Conservation (phyloP, 2,329 filamentous ascomycete species). For the Camillea tinctor region DNA sequence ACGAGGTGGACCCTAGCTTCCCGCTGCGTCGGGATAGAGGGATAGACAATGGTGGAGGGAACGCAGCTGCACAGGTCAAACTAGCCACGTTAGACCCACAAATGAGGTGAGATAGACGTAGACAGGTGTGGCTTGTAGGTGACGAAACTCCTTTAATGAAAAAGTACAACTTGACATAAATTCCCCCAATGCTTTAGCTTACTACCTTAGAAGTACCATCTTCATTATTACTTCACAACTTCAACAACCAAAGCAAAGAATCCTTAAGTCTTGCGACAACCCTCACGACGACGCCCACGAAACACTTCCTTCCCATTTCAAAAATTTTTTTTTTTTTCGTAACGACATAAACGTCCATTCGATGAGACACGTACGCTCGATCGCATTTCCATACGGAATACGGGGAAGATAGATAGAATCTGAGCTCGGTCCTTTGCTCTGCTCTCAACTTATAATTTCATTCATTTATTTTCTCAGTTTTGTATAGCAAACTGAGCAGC, state of each 20-base stretch:
- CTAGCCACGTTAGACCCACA: neutral
- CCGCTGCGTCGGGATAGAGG: neutral
- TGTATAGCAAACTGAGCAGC: too few relatives aligned
- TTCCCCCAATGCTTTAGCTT: too few relatives aligned
- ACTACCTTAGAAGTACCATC: too few relatives aligned
- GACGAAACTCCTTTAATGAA: neutral
- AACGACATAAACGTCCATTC: neutral
- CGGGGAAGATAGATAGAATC: neutral
- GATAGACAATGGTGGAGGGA: neutral
- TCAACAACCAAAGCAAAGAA: too few relatives aligned
- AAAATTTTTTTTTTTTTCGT: too few relatives aligned
- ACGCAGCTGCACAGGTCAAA: neutral
- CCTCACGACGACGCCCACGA: neutral
- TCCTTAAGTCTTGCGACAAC: too few relatives aligned
- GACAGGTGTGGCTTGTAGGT: neutral
- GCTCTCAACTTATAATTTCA: too few relatives aligned
- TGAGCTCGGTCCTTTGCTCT: neutral
- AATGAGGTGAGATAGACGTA: neutral
- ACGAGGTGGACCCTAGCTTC: neutral
- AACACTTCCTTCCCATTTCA: too few relatives aligned
- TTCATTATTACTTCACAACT: too few relatives aligned
- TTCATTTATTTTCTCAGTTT: too few relatives aligned
- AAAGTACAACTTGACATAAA: neutral
- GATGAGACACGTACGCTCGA: neutral
- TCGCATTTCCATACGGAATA: neutral